Base-by-base conservation (phyloP, 495 filamentous ascomycete genomes). In the Penicillium nucicola region DNA sequence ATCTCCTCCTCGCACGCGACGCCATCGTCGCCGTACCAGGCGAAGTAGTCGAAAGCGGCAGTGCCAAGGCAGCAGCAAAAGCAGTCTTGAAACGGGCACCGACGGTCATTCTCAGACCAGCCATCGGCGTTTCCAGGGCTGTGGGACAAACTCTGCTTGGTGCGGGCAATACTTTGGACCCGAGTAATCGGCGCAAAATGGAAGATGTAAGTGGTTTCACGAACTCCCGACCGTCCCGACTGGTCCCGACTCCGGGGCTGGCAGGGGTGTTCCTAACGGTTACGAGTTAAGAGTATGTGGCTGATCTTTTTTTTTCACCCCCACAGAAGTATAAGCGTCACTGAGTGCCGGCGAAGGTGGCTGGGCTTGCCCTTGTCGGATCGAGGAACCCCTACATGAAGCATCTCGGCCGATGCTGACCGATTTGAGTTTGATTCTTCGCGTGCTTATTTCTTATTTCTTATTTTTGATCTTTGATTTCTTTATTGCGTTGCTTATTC, bases 21-120 rank as follows among this genome's bases (percentile, higher is more conserved):
- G 95, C 92, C 1, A 89, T 97, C 52, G 87, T 97, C 58, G 92
- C 90, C n/a, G 88, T 97, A 31, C 91, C 92, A 1, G 87, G 84
- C 1, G 95, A 97, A 68, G 80, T 95, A 0, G 83, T 93, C 71
- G 92, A 97, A 62, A 89, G 88, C 56, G 80, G 81, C 32, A 91
- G 81, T 58, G 90, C 92, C 11, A 84, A 84, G 50, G 92, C 90
- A 12, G 90, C 87, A 2, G 88, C 88, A 30, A 83, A 76, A 56
- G 95, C 87, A 1, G 85, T 99, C 39, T 79, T 84, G 53, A 87
- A 79, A 67, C 80, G 85, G 52, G 91, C 91, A 22, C 95, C 95
- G 32, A 96, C 90, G 0, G 86, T 97, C 9, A 88, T 97, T 31
- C 79, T 99, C 36, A 74, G 92, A 48, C 95, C 95, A 20, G 88